Conservation (phyloP, 306 rosid species). For the Mimosa bimucronata region DNA sequence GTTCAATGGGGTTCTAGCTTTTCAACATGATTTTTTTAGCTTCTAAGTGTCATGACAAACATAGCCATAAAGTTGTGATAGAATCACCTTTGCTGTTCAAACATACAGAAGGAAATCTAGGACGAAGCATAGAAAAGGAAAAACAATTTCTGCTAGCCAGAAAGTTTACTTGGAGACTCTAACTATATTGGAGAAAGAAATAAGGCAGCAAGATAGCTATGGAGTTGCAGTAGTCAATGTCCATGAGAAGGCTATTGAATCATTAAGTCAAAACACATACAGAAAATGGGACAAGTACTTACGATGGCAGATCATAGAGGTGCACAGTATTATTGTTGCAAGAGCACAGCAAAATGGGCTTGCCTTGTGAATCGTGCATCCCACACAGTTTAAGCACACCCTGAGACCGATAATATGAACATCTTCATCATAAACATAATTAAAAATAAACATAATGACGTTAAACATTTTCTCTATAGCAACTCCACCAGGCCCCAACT, state of each 20-base stretch:
- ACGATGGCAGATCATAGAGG: conserved; percentile 96
- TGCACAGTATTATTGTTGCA: conserved; percentile 89
- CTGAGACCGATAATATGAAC: conserved; percentile 46
- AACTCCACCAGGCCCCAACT: neutral
- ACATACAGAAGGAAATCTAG: neutral
- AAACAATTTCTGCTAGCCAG: neutral
- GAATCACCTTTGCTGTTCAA: neutral
- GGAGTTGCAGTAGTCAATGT: too few species aligned
- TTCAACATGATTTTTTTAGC: too few species aligned
- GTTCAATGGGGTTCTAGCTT: too few species aligned
- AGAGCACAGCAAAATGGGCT: conserved; percentile 84
- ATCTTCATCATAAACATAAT: conserved; percentile 2
- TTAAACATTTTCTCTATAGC: neutral
- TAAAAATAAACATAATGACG: neutral
- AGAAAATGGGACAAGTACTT: conserved; percentile 45
- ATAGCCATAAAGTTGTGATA: neutral
- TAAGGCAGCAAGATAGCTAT: neutral
- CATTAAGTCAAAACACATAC: too few species aligned
- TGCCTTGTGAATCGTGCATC: conserved; percentile 86
- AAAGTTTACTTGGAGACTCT: neutral
- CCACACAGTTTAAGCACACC: conserved; percentile 86
- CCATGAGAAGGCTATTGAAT: too few species aligned
- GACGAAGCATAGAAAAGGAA: too few species aligned
- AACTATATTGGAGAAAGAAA: neutral
- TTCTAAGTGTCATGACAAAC: too few species aligned